These are phyloP conservation scores for Micractinium conductrix DNA, from an alignment of 139 green algal genomes.

Conservation along the genomic window DNA sequence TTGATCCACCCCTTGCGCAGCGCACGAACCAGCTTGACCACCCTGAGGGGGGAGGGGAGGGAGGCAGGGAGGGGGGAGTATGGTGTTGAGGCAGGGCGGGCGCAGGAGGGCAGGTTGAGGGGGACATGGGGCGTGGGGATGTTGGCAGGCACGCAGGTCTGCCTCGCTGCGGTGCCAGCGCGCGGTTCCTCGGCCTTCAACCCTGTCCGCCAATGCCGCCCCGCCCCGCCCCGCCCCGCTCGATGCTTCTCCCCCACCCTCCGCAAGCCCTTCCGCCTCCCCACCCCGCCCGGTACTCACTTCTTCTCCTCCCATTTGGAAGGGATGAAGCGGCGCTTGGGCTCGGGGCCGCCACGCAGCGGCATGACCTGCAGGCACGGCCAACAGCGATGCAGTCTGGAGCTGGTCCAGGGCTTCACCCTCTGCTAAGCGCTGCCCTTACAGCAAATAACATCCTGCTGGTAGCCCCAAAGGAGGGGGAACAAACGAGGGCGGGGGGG, in stretches of 20 bases:
- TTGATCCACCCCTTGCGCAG: constrained; percentile 95
- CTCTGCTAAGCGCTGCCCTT: too few species aligned
- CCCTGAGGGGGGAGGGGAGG: constrained; percentile 20
- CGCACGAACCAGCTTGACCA: constrained; percentile 89
- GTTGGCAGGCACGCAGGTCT: not conserved
- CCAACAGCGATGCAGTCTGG: too few species aligned
- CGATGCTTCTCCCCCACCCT: not conserved
- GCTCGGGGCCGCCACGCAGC: constrained; percentile 84
- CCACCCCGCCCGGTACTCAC: constrained; percentile 57
- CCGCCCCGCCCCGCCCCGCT: not conserved
- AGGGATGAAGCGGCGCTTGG: constrained; percentile 96
- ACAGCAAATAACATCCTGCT: too few species aligned
- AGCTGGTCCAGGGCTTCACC: too few species aligned
- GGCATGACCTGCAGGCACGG: too few species aligned
- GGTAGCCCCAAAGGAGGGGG: too few species aligned
- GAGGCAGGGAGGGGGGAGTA: not conserved
- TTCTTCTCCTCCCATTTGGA: constrained; percentile 98
- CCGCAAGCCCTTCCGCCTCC: not conserved
- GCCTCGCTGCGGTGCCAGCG: not conserved
- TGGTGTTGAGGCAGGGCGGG: not conserved
- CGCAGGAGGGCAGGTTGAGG: too few species aligned
- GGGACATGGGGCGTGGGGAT: too few species aligned
- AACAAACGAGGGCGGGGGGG: too few species aligned
- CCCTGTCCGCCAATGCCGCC: too few species aligned
- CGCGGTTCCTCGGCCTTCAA: too few species aligned